A percentile compares a stretch with the other conserved stretches of the same genome.
Evolutionary conservation across 2,329 filamentous ascomycete species (phyloP).

Genomic region (Arachnomyces sp.): DNA sequence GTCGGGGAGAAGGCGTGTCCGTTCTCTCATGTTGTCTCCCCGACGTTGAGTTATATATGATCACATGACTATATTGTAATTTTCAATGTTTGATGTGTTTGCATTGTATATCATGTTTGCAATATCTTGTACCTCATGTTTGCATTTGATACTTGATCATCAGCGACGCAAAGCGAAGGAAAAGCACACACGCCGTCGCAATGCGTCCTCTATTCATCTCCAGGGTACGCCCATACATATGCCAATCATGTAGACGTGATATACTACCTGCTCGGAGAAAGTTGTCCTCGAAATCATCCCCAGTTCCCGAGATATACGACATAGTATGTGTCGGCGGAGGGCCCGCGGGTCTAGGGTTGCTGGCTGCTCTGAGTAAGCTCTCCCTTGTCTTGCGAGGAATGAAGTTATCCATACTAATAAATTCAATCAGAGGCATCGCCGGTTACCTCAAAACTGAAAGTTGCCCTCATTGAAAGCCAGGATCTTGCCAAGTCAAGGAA

Average conservation of each 20-base stretch:
- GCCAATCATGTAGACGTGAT: slow-evolving; percentile 31
- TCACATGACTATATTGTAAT: too few relatives aligned
- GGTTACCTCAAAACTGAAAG: slow-evolving; percentile 65
- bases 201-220: slow-evolving; percentile 30
- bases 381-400: background rate
- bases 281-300: slow-evolving; percentile 27
- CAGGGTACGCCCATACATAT: slow-evolving; percentile 32
- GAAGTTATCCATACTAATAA: slow-evolving; percentile 4
- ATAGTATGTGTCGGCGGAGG: slow-evolving; percentile 87
- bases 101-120: too few relatives aligned
- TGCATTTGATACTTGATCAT: slow-evolving; percentile 1
- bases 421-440: slow-evolving; percentile 60
- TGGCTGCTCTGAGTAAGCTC: slow-evolving; percentile 64
- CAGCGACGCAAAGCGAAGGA: background rate
- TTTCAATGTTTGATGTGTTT: too few relatives aligned
- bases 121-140: slow-evolving; percentile 2
- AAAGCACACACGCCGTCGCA: slow-evolving; percentile 9
- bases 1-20: too few relatives aligned
- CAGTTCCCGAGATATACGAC: slow-evolving; percentile 71
- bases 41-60: background rate
- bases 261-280: slow-evolving; percentile 19
- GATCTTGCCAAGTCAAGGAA: slow-evolving; percentile 63
- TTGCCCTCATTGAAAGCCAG: slow-evolving; percentile 87
- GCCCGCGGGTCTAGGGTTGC: slow-evolving; percentile 76
- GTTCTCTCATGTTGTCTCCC: too few relatives aligned